phyloP scores from a whole-genome alignment of 2,329 filamentous ascomycete species.

The Stachybotrys elegans region DNA sequence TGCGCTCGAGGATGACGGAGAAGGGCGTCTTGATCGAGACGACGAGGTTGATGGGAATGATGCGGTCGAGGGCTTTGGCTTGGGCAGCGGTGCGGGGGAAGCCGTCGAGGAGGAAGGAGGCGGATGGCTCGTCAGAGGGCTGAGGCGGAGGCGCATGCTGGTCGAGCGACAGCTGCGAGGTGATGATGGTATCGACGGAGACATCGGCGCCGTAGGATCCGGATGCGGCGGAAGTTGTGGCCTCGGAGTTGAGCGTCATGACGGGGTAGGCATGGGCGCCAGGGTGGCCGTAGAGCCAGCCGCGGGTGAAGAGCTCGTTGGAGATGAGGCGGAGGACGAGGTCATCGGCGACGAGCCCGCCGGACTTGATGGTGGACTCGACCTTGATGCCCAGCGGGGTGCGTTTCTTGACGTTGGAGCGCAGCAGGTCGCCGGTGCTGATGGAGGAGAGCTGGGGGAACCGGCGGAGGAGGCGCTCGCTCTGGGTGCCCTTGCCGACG shows the following conservation, averaged over 20 bases:
- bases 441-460: constrained; percentile 89
- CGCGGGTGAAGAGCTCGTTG: constrained; percentile 77
- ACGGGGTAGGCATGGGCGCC: constrained; percentile 33
- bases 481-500: constrained; percentile 95
- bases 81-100: constrained; percentile 87
- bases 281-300: constrained; percentile 68
- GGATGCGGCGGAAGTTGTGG: constrained; percentile 30
- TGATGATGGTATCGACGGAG: constrained; percentile 34
- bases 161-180: constrained; percentile 32
- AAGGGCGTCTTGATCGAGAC: constrained; percentile 82
- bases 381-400: constrained; percentile 89
- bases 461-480: constrained; percentile 76
- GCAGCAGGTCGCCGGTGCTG: constrained; percentile 87
- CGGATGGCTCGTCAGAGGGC: constrained; percentile 64
- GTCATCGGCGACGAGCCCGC: constrained; percentile 84
- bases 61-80: constrained; percentile 67
- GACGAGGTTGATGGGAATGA: constrained; percentile 93
- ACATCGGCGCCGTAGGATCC: constrained; percentile 21
- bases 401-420: constrained; percentile 84
- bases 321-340: constrained; percentile 91
- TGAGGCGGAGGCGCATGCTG: constrained; percentile 28
- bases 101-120: constrained; percentile 92
- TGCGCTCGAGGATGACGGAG: constrained; percentile 81
- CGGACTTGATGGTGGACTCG: constrained; percentile 80
- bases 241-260: constrained; percentile 46